Evolutionary conservation across 2,329 filamentous ascomycete species (phyloP).

Genomic region (Bipolaris bicolor): DNA sequence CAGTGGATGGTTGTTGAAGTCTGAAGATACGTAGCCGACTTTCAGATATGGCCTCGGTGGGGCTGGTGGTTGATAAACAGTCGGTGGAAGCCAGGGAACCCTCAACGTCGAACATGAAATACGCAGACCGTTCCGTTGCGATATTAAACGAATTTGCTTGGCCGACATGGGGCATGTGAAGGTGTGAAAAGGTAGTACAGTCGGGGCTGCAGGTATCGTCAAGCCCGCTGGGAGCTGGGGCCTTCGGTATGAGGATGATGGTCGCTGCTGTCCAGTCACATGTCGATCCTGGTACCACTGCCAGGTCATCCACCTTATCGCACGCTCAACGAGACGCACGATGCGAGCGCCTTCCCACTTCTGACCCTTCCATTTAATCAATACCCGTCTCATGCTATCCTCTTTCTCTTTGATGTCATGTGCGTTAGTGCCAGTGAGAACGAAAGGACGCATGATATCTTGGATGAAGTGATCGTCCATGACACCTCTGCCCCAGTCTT

Average conservation of each 20-base stretch:
- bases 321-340: conserved; percentile 82
- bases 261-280: conserved; percentile 63
- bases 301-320: conserved; percentile 77
- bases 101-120: conserved; percentile 91
- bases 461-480: conserved; percentile 57
- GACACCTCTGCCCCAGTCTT: conserved; percentile 79
- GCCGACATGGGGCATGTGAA: conserved; percentile 94
- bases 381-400: conserved; percentile 43
- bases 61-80: conserved; percentile 82
- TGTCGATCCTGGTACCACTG: conserved; percentile 89
- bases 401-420: conserved; percentile 46
- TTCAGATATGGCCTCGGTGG: conserved; percentile 85
- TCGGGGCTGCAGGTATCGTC: conserved; percentile 84
- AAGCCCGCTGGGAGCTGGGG: conserved; percentile 75
- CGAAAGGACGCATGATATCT: conserved; percentile 55
- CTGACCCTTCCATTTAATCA: conserved; percentile 68
- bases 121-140: conserved; percentile 88
- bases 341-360: conserved; percentile 89
- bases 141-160: conserved; percentile 90
- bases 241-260: conserved; percentile 68
- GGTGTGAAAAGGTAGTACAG: conserved; percentile 94
- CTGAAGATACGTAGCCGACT: conserved; percentile 94
- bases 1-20: conserved; percentile 98
- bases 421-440: conserved; percentile 42
- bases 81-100: conserved; percentile 81